Conservation (phyloP, 345 rosid species). For the Heritiera littoralis region DNA sequence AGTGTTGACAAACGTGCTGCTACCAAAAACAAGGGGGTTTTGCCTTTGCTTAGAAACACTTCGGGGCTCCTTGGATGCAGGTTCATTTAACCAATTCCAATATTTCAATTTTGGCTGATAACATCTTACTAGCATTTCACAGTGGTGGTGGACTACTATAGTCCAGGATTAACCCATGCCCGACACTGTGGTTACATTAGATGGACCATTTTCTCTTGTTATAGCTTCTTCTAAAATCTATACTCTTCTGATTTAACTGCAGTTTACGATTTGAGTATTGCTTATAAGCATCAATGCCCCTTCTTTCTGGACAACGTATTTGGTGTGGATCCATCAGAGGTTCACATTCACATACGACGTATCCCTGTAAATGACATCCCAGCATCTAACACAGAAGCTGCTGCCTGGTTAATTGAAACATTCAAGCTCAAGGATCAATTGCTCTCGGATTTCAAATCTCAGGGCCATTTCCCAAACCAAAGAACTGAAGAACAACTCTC, state of each 20-base stretch:
- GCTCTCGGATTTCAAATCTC: conserved; percentile 56
- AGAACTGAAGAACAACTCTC: conserved; percentile 52
- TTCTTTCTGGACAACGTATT: conserved; percentile 79
- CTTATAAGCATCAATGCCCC: conserved; percentile 70
- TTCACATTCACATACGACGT: conserved; percentile 71
- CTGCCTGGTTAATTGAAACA: conserved; percentile 59
- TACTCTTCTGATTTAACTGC: conserved; percentile 34
- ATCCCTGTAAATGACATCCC: conserved; percentile 52
- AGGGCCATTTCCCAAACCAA: conserved; percentile 58
- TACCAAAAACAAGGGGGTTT: conserved; percentile 80
- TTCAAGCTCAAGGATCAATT: conserved; percentile 65
- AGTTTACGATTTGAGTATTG: conserved; percentile 77
- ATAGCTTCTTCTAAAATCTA: conserved; percentile 11
- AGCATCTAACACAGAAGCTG: conserved; percentile 42
- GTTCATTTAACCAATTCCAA: conserved; percentile 28
- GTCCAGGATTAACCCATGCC: not conserved
- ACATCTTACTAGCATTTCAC: not conserved
- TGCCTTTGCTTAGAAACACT: conserved; percentile 66
- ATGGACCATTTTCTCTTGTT: not conserved
- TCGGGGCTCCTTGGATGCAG: conserved; percentile 65
- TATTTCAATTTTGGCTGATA: not conserved
- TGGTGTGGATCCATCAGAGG: conserved; percentile 81
- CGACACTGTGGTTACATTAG: not conserved
- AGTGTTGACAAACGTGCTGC: conserved; percentile 60
- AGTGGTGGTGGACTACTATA: not conserved